A percentile compares a stretch with the other conserved stretches of the same genome.
Conservation (phyloP, 139 green algal genomes). For the Ettlia oleoabundans region DNA sequence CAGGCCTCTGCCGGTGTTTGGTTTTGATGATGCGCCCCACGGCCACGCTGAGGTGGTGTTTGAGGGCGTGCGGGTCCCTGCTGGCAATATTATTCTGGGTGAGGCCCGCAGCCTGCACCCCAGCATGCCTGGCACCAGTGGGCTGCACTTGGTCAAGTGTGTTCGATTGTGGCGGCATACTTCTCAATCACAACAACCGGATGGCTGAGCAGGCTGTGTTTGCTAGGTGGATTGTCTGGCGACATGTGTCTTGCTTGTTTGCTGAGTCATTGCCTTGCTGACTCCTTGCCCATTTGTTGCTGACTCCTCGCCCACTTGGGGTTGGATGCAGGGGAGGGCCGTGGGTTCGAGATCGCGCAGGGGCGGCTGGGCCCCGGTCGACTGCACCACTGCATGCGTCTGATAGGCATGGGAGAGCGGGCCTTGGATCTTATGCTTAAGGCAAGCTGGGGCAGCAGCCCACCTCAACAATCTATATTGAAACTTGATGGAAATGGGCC, state of each 20-base stretch:
- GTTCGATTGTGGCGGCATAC: too few relatives aligned
- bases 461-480: background rate
- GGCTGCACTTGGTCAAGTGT: too few relatives aligned
- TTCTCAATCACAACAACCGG: too few relatives aligned
- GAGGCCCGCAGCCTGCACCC: background rate
- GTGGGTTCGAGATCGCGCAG: constrained; percentile 99
- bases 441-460: background rate
- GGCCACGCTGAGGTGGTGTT: constrained; percentile 95
- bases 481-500: too few relatives aligned
- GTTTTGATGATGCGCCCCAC: constrained; percentile 95
- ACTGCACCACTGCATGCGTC: constrained; percentile 99
- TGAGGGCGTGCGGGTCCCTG: constrained; percentile 74
- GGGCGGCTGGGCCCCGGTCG: constrained; percentile 93
- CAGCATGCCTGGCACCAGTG: background rate
- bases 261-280: too few relatives aligned
- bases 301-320: too few relatives aligned
- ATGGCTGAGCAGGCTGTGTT: too few relatives aligned
- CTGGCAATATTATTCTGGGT: constrained; percentile 67
- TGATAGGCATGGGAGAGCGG: constrained; percentile 88
- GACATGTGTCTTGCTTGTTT: too few relatives aligned
- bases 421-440: constrained; percentile 72
- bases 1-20: constrained; percentile 48
- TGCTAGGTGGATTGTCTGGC: too few relatives aligned
- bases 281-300: too few relatives aligned
- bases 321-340: constrained; percentile 69